Conservation (phyloP, 352 stramenopile species). For the Albugo laibachii region DNA sequence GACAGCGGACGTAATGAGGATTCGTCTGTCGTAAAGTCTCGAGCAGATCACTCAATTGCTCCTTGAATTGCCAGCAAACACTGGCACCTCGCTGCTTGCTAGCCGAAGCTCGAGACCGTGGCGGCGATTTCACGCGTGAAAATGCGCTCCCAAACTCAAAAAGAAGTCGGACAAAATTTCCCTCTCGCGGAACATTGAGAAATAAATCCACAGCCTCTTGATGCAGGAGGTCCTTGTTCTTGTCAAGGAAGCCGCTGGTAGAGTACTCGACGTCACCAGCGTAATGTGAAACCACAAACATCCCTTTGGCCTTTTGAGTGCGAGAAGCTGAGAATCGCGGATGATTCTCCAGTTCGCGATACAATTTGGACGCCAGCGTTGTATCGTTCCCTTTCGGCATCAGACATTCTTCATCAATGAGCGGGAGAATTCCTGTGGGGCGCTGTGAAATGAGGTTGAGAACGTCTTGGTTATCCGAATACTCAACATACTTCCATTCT, state of each 20-base stretch:
- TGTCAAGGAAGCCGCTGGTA: conserved; percentile 51
- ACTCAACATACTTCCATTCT: conserved; percentile 71
- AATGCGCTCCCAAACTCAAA: conserved; percentile 32
- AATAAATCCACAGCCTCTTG: conserved; percentile 68
- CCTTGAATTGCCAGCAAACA: conserved; percentile 76
- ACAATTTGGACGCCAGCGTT: conserved; percentile 67
- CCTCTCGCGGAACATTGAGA: conserved; percentile 40
- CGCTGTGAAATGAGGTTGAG: conserved; percentile 82
- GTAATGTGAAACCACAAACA: conserved; percentile 71
- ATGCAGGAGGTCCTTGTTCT: conserved; percentile 76
- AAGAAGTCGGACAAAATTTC: conserved; percentile 48
- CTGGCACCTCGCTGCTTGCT: conserved; percentile 56
- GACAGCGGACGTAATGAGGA: conserved; percentile 76
- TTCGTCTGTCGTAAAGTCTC: conserved; percentile 52
- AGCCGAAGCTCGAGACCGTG: conserved; percentile 22
- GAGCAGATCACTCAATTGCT: conserved; percentile 49
- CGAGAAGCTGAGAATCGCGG: conserved; percentile 44
- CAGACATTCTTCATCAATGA: conserved; percentile 79
- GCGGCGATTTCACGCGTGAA: conserved; percentile 25
- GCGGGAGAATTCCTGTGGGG: conserved; percentile 53
- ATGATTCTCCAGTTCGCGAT: conserved; percentile 38
- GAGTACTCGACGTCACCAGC: conserved; percentile 67
- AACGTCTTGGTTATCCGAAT: conserved; percentile 75
- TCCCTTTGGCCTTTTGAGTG: conserved; percentile 46
- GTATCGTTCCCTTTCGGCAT: conserved; percentile 72